Evolutionary conservation across 2,329 filamentous ascomycete genomes (phyloP).

Genomic region (Pseudogymnoascus sp.): DNA sequence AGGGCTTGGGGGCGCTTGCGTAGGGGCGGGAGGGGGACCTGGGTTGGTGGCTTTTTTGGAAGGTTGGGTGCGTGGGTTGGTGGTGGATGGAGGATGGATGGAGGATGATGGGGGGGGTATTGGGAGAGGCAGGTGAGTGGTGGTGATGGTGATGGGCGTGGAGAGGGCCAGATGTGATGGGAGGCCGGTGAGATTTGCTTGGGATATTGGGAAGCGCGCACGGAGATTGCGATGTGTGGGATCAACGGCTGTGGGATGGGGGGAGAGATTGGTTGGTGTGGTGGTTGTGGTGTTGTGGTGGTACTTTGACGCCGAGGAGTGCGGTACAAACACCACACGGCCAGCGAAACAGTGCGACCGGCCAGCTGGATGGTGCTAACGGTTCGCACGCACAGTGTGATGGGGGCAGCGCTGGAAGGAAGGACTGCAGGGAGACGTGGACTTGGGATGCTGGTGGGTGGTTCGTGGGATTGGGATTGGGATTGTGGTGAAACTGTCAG

Average conservation of each 20-base stretch:
- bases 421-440: background rate
- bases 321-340: no score
- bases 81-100: background rate
- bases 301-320: no score
- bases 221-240: background rate
- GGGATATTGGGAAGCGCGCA: no score
- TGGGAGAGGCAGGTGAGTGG: no score
- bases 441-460: background rate
- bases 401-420: no score
- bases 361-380: background rate
- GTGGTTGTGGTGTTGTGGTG: no score
- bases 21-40: background rate
- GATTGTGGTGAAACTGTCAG: no score
- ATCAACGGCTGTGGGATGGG: background rate
- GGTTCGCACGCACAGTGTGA: background rate
- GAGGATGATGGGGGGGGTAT: no score
- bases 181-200: no score
- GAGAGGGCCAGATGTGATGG: no score
- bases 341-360: background rate
- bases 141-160: no score
- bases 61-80: background rate
- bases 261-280: no score
- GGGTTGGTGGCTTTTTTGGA: background rate
- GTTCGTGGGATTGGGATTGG: background rate
- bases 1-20: background rate